phyloP scores from a whole-genome alignment of 2,329 filamentous ascomycete genomes.

The Lojkania enalia region DNA sequence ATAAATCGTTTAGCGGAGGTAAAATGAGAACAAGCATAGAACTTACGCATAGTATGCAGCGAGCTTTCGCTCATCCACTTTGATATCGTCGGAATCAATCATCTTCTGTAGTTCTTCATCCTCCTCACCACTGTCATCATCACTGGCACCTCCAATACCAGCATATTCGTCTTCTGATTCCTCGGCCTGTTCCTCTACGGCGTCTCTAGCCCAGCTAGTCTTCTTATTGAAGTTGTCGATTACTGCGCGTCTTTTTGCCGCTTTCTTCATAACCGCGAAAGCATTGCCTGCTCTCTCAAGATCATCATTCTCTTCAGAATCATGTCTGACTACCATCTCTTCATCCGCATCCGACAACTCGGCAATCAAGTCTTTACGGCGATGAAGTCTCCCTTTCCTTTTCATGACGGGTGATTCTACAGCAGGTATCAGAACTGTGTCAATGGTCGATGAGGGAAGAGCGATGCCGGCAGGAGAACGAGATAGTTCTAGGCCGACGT shows the following conservation, averaged over 20 bases:
- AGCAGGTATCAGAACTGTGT: constrained; percentile 63
- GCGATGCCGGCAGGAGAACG: constrained; percentile 67
- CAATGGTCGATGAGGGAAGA: constrained; percentile 68
- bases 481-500: constrained; percentile 72
- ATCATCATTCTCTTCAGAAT: constrained; percentile 37
- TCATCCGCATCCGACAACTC: constrained; percentile 33
- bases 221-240: constrained; percentile 72
- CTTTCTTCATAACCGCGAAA: constrained; percentile 73
- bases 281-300: constrained; percentile 53
- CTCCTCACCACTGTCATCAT: constrained; percentile 79
- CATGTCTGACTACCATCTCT: constrained; percentile 26
- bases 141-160: constrained; percentile 85
- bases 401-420: constrained; percentile 69
- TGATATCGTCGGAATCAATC: constrained; percentile 80
- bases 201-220: constrained; percentile 79
- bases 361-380: constrained; percentile 51
- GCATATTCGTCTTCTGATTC: constrained; percentile 99
- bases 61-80: constrained; percentile 77
- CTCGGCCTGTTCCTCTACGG: constrained; percentile 91
- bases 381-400: constrained; percentile 61
- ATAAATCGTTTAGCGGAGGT: constrained; percentile 24
- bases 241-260: constrained; percentile 57
- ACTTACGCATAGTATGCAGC: constrained; percentile 89
- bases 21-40: constrained; percentile 12
- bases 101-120: constrained; percentile 78